These are phyloP conservation scores for Debaryomyces hansenii DNA, from an alignment of 805 yeast species.

Conservation along the genomic window DNA sequence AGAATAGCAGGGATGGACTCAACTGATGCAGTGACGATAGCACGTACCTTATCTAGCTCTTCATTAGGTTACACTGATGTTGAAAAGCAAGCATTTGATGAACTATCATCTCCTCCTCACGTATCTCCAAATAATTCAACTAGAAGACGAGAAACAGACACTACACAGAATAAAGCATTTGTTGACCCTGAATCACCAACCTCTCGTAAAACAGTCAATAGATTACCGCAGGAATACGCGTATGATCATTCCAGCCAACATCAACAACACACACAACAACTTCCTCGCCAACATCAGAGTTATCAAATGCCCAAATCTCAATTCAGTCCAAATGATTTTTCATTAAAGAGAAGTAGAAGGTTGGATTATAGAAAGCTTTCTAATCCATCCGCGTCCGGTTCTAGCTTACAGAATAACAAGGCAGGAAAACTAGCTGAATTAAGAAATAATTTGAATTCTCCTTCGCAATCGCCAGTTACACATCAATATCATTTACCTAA, in stretches of 20 bases:
- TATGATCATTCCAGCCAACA: neutral
- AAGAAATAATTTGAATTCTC: conserved; percentile 15
- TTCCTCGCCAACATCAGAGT: neutral
- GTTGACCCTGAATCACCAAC: conserved; percentile 11
- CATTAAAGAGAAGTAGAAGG: conserved; percentile 39
- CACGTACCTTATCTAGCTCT: conserved; percentile 72
- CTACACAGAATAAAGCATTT: neutral
- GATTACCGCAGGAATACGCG: neutral
- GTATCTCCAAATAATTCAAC: conserved; percentile 6
- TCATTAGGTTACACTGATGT: conserved; percentile 59
- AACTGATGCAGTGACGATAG: conserved; percentile 79
- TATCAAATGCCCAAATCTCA: neutral
- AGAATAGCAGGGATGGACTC: conserved; percentile 77
- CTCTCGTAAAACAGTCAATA: neutral
- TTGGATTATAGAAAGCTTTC: conserved; percentile 38
- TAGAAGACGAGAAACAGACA: neutral
- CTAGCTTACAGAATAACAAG: conserved; percentile 21
- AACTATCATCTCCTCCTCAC: conserved; percentile 24
- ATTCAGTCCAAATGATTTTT: conserved; percentile 18
- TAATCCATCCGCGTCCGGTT: conserved; percentile 16
- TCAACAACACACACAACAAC: too few relatives aligned
- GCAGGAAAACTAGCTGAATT: conserved; percentile 22
- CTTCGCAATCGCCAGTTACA: conserved; percentile 5
- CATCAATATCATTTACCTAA: neutral
- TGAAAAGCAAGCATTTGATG: conserved; percentile 45